These are phyloP conservation scores for Biscutella laevigata DNA, from an alignment of 441 rosid species.

Conservation along the genomic window DNA sequence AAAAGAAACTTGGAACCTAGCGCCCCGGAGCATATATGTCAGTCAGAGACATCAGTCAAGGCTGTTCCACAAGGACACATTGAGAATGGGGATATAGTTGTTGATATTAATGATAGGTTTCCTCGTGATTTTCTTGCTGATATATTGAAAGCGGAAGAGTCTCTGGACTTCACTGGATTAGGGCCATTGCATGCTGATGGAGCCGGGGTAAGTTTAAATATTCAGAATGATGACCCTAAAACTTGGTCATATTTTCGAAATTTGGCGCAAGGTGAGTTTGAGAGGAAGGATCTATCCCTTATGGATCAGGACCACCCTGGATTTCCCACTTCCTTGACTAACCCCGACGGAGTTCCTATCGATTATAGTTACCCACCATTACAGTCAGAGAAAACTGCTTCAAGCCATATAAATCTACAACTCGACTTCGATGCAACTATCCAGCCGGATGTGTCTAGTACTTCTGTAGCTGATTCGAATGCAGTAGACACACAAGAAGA, in stretches of 20 bases:
- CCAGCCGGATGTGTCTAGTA: slow-evolving; percentile 20
- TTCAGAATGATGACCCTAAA: slow-evolving; percentile 74
- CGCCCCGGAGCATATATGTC: slow-evolving; percentile 31
- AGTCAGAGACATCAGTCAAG: slow-evolving; percentile 30
- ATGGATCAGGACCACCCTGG: slow-evolving; percentile 66
- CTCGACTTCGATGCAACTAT: slow-evolving; percentile 26
- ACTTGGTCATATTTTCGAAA: slow-evolving; percentile 82
- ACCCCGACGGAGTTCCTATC: slow-evolving; percentile 32
- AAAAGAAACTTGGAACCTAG: slow-evolving; percentile 33
- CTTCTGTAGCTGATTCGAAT: slow-evolving; percentile 18
- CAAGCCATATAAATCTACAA: slow-evolving; percentile 32
- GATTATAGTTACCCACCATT: slow-evolving; percentile 39
- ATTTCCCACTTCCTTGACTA: slow-evolving; percentile 28
- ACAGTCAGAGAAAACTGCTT: slow-evolving; percentile 36
- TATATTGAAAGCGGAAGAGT: slow-evolving; percentile 42
- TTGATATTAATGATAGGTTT: slow-evolving; percentile 65
- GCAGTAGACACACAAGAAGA: slow-evolving; percentile 20
- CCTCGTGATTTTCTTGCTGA: slow-evolving; percentile 60
- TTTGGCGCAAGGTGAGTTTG: slow-evolving; percentile 58
- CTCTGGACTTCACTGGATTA: slow-evolving; percentile 35
- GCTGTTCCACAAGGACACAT: slow-evolving; percentile 34
- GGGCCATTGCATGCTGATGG: slow-evolving; percentile 50
- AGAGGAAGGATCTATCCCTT: slow-evolving; percentile 54
- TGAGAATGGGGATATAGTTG: slow-evolving; percentile 53
- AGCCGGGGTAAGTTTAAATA: slow-evolving; percentile 59